Base-by-base conservation (phyloP, 805 yeast genomes). In the Cyberlindnera americana region DNA sequence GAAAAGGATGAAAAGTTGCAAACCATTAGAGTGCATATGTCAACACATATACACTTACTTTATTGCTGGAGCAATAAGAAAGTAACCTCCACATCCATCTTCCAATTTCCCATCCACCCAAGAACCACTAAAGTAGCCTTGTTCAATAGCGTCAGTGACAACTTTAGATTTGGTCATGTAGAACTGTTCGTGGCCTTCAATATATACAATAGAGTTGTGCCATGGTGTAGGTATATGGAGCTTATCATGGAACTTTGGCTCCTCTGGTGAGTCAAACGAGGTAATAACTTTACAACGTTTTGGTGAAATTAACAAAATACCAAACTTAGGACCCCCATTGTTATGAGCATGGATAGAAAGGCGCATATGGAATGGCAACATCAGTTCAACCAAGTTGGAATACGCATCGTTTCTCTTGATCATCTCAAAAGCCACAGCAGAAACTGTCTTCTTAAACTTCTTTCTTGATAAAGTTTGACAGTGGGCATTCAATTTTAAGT, bases 221-320 rank as follows among this genome's bases (percentile, higher is more conserved):
- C 83, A 78, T 33, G 83, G 83, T 0, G 83, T 77, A 35, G 83
- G 83, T 42, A 78, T 76, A 54, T 78, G 83, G 41, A 78, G 65
- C 47, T 73, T 60, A 47, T 75, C 81, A 31, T 72, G 77, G 51
- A 62, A 69, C 19, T 52, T 52, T 2, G 77, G 81, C 35, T 70
- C 72, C 14, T 53, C 60, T 19, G 52, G 37, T 18, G 57, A 59
- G 19, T 59, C 61, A 24, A 77, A 56, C n/a, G 70, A 62, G 35
- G 61, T 66, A 14, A 76, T 69, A 13, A 72, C 72, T 35, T 62
- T 65, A 46, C 81, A 75, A 31, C 65, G 62, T 2, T 63, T 62
- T 6, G 56, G 52, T 8, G 67, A 64, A 48, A 78, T 69, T 16
- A 77, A 62, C 43, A 65, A 68, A 32, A 78, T 66, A 18, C 82